Percentiles rank a stretch among this genome's conserved stretches.
phyloP scores from a whole-genome alignment of 768 basidiomycete species.

The Exsudoporus frostii region DNA sequence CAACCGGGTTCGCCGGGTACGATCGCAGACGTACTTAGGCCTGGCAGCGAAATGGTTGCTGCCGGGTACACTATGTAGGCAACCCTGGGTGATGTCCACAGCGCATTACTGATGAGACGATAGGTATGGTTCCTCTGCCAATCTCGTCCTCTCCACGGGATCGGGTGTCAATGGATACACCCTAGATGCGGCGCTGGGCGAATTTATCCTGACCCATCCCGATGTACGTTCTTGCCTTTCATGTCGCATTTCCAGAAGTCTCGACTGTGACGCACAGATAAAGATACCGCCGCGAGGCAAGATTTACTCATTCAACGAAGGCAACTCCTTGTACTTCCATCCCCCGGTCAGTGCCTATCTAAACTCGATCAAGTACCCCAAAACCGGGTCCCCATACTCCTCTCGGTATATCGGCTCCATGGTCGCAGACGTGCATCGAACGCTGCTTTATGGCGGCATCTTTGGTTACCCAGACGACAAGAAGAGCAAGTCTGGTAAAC shows the following conservation, averaged over 20 bases:
- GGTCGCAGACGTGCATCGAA: constrained; percentile 98
- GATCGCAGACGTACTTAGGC: constrained; percentile 84
- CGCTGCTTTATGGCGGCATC: constrained; percentile 95
- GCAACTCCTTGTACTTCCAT: constrained; percentile 94
- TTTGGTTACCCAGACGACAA: constrained; percentile 98
- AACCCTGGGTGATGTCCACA: neutral
- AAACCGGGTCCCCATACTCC: constrained; percentile 76
- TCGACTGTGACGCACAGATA: constrained; percentile 50
- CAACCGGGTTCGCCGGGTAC: constrained; percentile 73
- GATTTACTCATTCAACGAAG: constrained; percentile 99
- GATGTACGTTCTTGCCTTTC: constrained; percentile 51
- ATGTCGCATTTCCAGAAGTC: neutral
- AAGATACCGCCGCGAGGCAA: constrained; percentile 91
- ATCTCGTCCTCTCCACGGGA: constrained; percentile 93
- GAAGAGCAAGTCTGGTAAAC: constrained; percentile 95
- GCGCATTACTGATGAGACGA: constrained; percentile 9
- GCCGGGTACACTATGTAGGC: constrained; percentile 95
- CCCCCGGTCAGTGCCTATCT: constrained; percentile 77
- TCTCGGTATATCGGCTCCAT: constrained; percentile 96
- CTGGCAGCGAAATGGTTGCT: constrained; percentile 96
- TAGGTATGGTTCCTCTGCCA: constrained; percentile 93
- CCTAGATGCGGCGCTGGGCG: constrained; percentile 90
- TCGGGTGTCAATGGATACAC: constrained; percentile 98
- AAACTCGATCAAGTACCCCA: constrained; percentile 88
- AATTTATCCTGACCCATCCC: constrained; percentile 98